Percentiles rank a stretch among this genome's conserved stretches.
phyloP scores from a whole-genome alignment of 805 yeast genomes.

The Candida saitoana region DNA sequence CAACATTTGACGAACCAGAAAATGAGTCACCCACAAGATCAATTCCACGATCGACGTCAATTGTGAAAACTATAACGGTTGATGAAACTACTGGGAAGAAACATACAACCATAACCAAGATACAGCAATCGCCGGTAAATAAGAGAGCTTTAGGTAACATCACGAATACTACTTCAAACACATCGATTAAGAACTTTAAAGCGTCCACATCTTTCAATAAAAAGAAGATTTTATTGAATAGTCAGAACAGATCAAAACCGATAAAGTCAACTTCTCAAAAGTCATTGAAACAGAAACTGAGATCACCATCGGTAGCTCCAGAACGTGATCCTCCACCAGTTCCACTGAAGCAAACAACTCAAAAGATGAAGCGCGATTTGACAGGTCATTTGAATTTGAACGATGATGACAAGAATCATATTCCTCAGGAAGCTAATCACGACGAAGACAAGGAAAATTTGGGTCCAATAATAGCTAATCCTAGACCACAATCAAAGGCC shows the following conservation, averaged over 20 bases:
- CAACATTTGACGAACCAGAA: constrained; percentile 20
- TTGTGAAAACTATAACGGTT: constrained; percentile 37
- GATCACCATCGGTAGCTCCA: not conserved
- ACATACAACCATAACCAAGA: constrained; percentile 19
- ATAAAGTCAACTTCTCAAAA: constrained; percentile 6
- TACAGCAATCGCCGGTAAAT: constrained; percentile 18
- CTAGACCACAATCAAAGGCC: not conserved
- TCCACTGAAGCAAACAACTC: constrained; percentile 14
- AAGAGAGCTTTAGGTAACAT: constrained; percentile 26
- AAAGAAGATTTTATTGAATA: constrained; percentile 26
- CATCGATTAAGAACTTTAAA: constrained; percentile 21
- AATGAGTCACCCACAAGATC: constrained; percentile 22
- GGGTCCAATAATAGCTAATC: not conserved
- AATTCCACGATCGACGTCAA: constrained; percentile 38
- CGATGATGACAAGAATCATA: constrained; percentile 6
- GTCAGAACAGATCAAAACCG: constrained; percentile 21
- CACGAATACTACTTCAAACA: constrained; percentile 24
- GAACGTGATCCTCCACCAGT: constrained; percentile 4
- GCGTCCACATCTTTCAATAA: constrained; percentile 39
- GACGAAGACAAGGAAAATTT: constrained; percentile 3
- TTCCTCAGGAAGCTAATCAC: not conserved
- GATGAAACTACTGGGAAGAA: constrained; percentile 25
- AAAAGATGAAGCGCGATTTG: constrained; percentile 14
- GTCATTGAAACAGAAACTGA: constrained; percentile 10
- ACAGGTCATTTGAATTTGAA: constrained; percentile 15